Percentiles rank a stretch among this genome's conserved stretches.
Evolutionary conservation across 768 basidiomycete species (phyloP).

Genomic region (Tylopilus vinaceipallidus): DNA sequence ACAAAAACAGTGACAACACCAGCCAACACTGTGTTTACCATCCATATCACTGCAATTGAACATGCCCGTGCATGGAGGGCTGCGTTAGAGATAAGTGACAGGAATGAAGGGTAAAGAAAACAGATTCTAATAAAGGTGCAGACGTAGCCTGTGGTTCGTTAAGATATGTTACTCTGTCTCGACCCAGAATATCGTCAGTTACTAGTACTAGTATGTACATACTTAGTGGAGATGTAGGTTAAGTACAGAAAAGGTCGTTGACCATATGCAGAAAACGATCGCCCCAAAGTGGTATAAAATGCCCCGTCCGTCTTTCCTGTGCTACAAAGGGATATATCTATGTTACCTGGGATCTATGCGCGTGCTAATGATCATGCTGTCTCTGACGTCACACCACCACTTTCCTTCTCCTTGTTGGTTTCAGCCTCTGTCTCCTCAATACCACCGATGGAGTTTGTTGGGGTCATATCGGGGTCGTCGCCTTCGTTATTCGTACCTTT

Average conservation of each 20-base stretch:
- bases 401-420: background rate
- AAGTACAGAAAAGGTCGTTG: too few species aligned
- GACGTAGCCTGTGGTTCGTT: too few species aligned
- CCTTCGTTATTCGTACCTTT: constrained; percentile 10
- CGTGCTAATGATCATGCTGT: background rate
- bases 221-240: too few species aligned
- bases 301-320: too few species aligned
- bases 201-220: too few species aligned
- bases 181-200: too few species aligned
- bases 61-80: constrained; percentile 62
- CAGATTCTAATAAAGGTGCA: too few species aligned
- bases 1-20: constrained; percentile 55
- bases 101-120: too few species aligned
- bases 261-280: too few species aligned
- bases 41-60: constrained; percentile 63
- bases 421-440: background rate
- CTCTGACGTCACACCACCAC: background rate
- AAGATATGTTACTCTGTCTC: too few species aligned
- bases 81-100: too few species aligned
- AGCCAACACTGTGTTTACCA: constrained; percentile 58
- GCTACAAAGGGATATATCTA: background rate
- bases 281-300: too few species aligned
- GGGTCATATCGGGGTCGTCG: constrained; percentile 1
- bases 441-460: background rate
- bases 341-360: constrained; percentile 1